phyloP scores from a whole-genome alignment of 129 eudicot genomes.

The Rutidosis leptorrhynchoides region DNA sequence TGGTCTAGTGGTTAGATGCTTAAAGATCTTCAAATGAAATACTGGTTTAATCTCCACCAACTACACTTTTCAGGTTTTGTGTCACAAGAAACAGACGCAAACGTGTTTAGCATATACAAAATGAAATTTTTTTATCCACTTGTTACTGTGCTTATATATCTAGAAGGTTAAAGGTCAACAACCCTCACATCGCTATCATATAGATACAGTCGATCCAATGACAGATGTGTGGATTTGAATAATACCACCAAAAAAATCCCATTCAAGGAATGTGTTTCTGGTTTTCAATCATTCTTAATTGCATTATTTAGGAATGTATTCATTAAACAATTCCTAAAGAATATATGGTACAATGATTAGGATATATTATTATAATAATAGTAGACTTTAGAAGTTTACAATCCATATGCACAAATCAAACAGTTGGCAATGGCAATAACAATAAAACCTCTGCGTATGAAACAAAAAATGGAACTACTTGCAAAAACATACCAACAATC shows the following conservation, averaged over 20 bases:
- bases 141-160: too few relatives aligned
- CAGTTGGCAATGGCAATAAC: neutral
- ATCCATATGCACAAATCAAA: constrained; percentile 14
- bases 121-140: too few relatives aligned
- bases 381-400: neutral
- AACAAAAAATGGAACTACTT: neutral
- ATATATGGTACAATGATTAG: constrained; percentile 27
- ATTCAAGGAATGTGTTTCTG: constrained; percentile 19
- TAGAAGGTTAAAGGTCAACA: constrained; percentile 25
- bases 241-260: constrained; percentile 12
- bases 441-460: neutral
- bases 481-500: constrained; percentile 15
- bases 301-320: constrained; percentile 19
- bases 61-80: too few relatives aligned
- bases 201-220: too few relatives aligned
- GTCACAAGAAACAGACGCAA: neutral
- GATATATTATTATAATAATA: constrained; percentile 7
- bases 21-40: too few relatives aligned
- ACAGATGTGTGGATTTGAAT: too few relatives aligned
- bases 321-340: constrained; percentile 23
- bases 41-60: too few relatives aligned
- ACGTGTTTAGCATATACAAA: neutral
- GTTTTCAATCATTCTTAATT: constrained; percentile 30
- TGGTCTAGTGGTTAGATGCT: too few relatives aligned
- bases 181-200: constrained; percentile 16